Base-by-base conservation (phyloP, 192 early-diverging fungal species). In the Backusella westeae region DNA sequence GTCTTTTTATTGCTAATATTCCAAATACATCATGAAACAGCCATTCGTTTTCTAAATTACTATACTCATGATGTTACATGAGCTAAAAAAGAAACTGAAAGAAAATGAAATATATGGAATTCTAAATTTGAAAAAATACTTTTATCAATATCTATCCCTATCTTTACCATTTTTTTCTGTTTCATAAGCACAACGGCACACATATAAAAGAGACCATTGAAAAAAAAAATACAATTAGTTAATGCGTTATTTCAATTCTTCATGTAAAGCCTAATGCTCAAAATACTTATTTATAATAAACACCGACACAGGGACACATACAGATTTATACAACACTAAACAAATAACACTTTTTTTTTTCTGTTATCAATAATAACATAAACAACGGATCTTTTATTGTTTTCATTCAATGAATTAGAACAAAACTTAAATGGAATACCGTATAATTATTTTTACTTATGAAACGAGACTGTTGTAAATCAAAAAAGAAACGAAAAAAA, bases 201-300 rank as follows among this genome's bases (percentile, higher is more conserved):
- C 53, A 26, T 63, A 29, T 63, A 63, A 29, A 63, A 29, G 10
- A 39, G 21, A 12, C n/a, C 56, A 29, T 63, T 63, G 42, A 17
- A 17, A 63, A 63, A 59, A 63, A 26, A 23, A 63, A 29, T 29
- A 0, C 1, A 29, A 63, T 63, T 63, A 9, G 14, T 14, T 63
- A 23, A 63, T 63, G 56, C 56, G 23, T 29, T 63, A 63, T 63
- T 63, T 63, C 56, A 63, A 63, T 63, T 63, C 21, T 63, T 63
- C 56, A 63, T 63, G 56, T 63, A 63, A 59, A 26, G 23, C n/a
- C 7, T 63, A 26, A 26, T 29, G 23, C 23, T 29, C 23, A 63
- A 63, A 63, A 63, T 29, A 63, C 56, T 63, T 14, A 63, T 63
- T 63, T 63, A 63, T 63, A 9, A 63, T 29, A 63, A 49, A 63